Percentiles rank a stretch among this genome's conserved stretches.
Evolutionary conservation across 1,139 yeast genomes (phyloP).

Genomic region (Blastobotrys proliferans): DNA sequence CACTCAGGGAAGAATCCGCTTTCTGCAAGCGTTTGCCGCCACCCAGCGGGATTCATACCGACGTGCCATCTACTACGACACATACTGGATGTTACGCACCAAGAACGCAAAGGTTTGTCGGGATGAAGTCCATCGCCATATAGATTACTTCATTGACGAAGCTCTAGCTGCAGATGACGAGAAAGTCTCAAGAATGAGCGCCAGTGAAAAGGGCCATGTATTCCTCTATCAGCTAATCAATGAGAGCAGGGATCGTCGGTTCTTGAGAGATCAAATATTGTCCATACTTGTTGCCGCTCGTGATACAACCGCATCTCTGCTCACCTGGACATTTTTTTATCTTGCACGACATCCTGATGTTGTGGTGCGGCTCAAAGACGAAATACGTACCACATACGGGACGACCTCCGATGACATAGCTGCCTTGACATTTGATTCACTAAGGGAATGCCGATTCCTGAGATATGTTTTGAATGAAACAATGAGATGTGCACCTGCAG

Average conservation of each 20-base stretch:
- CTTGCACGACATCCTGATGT: constrained; percentile 43
- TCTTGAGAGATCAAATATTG: constrained; percentile 47
- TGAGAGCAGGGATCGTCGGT: constrained; percentile 44
- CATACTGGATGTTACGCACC: constrained; percentile 9
- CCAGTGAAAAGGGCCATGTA: constrained; percentile 31
- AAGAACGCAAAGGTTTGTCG: constrained; percentile 7
- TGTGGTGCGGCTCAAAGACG: constrained; percentile 38
- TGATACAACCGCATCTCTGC: constrained; percentile 51
- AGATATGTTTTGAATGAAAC: constrained; percentile 28
- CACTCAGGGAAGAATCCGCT: constrained; percentile 11
- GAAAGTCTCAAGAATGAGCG: constrained; percentile 2
- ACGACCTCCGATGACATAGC: constrained; percentile 15
- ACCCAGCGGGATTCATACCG: constrained; percentile 6
- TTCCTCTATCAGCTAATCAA: constrained; percentile 49
- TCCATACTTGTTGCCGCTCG: constrained; percentile 51
- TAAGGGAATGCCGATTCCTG: constrained; percentile 38
- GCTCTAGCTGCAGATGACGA: constrained; percentile 15
- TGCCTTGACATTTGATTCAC: constrained; percentile 41
- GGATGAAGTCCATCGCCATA: constrained; percentile 3
- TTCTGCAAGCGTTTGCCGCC: constrained; percentile 13
- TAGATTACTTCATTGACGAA: constrained; percentile 11
- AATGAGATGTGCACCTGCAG: constrained; percentile 28
- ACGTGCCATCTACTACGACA: constrained; percentile 10
- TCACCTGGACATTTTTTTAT: constrained; percentile 46
- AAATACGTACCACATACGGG: constrained; percentile 26